Percentiles rank a stretch among this genome's conserved stretches.
These are phyloP conservation scores for Quercus cerris DNA, from an alignment of 306 rosid genomes.

Conservation along the genomic window DNA sequence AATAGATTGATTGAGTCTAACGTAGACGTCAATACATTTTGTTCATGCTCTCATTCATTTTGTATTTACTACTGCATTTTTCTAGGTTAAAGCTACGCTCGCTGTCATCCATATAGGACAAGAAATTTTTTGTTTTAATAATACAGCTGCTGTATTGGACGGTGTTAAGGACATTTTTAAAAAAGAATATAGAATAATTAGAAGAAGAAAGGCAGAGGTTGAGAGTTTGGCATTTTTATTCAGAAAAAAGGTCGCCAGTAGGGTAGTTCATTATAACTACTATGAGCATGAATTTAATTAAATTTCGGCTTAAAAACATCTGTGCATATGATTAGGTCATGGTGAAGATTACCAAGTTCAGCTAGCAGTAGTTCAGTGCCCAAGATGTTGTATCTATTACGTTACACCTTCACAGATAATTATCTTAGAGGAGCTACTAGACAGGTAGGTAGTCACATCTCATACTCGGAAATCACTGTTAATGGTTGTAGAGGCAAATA, in stretches of 20 bases:
- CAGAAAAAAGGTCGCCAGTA: neutral
- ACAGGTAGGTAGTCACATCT: neutral
- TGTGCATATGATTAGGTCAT: slow-evolving; percentile 45
- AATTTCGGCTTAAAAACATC: neutral
- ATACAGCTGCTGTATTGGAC: neutral
- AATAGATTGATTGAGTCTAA: too few species aligned
- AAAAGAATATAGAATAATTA: neutral
- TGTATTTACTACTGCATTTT: too few species aligned
- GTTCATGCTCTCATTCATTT: too few species aligned
- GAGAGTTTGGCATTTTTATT: neutral
- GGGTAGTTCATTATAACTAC: neutral
- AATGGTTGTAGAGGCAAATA: neutral
- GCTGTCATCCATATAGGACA: too few species aligned
- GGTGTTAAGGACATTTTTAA: neutral
- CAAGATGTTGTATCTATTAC: slow-evolving; percentile 82
- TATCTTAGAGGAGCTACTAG: slow-evolving; percentile 76
- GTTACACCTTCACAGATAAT: slow-evolving; percentile 89
- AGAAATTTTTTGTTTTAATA: neutral
- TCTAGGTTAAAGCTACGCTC: too few species aligned
- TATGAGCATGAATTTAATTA: neutral
- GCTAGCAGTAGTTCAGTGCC: slow-evolving; percentile 86
- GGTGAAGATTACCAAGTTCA: slow-evolving; percentile 79
- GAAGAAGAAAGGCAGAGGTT: neutral
- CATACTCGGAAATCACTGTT: neutral
- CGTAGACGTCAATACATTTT: too few species aligned